Percentiles rank a stretch among this genome's conserved stretches.
Evolutionary conservation across 306 rosid species (phyloP).

Genomic region (Echinosophora koreensis): DNA sequence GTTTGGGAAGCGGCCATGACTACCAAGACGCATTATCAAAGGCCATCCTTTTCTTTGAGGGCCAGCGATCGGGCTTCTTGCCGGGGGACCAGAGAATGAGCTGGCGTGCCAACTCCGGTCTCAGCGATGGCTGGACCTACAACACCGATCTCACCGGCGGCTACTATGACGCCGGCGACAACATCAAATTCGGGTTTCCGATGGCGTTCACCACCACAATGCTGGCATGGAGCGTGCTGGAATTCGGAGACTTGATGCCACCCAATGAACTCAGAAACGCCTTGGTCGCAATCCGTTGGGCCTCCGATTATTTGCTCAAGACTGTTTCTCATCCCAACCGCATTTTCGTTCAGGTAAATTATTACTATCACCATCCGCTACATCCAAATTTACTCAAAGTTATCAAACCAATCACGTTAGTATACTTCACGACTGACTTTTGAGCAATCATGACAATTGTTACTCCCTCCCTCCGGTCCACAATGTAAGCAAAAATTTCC

Average conservation of each 20-base stretch:
- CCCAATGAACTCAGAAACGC: conserved; percentile 59
- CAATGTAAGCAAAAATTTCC: too few species aligned
- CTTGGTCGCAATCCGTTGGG: conserved; percentile 79
- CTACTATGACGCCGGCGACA: conserved; percentile 59
- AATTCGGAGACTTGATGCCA: conserved; percentile 57
- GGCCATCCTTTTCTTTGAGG: conserved; percentile 76
- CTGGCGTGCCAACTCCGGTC: conserved; percentile 76
- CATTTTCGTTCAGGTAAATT: conserved; percentile 80
- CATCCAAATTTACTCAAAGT: too few species aligned
- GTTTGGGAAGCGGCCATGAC: conserved; percentile 54
- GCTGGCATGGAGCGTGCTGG: conserved; percentile 54
- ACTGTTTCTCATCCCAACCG: conserved; percentile 85
- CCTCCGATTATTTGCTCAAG: conserved; percentile 81
- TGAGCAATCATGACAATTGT: too few species aligned
- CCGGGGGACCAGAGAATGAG: conserved; percentile 68
- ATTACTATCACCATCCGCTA: not conserved
- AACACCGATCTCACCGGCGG: conserved; percentile 56
- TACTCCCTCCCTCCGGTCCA: too few species aligned
- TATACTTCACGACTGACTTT: too few species aligned
- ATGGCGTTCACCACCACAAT: conserved; percentile 59
- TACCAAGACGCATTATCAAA: conserved; percentile 83
- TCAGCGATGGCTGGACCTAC: conserved; percentile 77
- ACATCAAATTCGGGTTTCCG: conserved; percentile 55
- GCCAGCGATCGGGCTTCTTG: conserved; percentile 81
- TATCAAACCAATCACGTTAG: too few species aligned